phyloP scores from a whole-genome alignment of 2,329 filamentous ascomycete genomes.

The Sclerotinia spermophila region DNA sequence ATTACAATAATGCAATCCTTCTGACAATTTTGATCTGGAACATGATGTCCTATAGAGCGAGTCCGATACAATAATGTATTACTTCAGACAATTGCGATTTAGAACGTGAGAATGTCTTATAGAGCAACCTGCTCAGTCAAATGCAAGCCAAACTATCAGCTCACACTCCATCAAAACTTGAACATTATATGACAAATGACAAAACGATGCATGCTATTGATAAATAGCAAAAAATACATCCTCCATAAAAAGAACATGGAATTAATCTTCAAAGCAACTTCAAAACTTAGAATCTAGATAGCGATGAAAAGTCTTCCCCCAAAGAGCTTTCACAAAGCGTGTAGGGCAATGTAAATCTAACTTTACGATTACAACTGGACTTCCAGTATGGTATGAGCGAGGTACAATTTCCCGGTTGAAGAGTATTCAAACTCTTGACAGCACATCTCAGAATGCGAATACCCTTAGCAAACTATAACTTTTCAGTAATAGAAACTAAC shows the following conservation, averaged over 20 bases:
- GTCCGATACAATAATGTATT: accelerated
- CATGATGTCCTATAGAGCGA: too few species aligned
- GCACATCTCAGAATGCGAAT: background rate
- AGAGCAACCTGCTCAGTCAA: background rate
- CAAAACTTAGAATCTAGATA: background rate
- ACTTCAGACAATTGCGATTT: background rate
- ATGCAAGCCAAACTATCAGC: too few species aligned
- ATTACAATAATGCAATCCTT: accelerated
- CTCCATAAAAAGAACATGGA: background rate
- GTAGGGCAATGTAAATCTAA: background rate
- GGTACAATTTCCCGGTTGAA: too few species aligned
- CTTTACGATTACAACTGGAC: background rate
- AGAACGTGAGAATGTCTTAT: background rate
- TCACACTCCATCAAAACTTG: too few species aligned
- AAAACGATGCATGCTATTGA: background rate
- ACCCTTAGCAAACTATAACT: background rate
- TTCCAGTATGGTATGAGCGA: background rate
- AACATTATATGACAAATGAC: background rate
- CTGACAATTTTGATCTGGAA: background rate
- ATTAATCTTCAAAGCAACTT: background rate
- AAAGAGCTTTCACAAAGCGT: too few species aligned
- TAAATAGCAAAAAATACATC: background rate
- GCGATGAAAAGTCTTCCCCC: background rate
- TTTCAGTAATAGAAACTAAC: background rate
- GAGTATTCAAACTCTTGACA: background rate